These are phyloP conservation scores for Ambrosia trifida DNA, from an alignment of 129 eudicot species.

Conservation along the genomic window DNA sequence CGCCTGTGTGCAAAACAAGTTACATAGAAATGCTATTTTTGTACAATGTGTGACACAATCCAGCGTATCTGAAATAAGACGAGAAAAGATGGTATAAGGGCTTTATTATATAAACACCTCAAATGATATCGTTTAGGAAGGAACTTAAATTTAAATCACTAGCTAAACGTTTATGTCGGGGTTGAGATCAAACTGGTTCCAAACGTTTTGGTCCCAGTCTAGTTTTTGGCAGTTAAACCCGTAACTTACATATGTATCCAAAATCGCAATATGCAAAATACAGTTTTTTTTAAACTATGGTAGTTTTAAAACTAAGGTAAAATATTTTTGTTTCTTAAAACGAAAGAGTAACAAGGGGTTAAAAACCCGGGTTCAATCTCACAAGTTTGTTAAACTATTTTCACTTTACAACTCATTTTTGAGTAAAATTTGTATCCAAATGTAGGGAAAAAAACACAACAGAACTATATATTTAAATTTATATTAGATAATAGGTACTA, in stretches of 20 bases:
- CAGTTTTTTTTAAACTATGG: no score
- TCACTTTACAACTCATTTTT: not conserved
- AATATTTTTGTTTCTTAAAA: no score
- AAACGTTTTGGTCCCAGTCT: not conserved
- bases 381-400: no score
- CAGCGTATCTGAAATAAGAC: conserved; percentile 49
- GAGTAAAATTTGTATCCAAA: not conserved
- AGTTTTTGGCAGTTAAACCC: not conserved
- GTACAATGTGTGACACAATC: conserved; percentile 52
- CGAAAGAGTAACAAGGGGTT: no score
- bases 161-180: not conserved
- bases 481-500: not conserved
- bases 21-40: conserved; percentile 31
- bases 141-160: not conserved
- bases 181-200: not conserved
- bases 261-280: no score
- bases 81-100: conserved; percentile 12
- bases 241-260: not conserved
- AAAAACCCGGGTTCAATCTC: no score
- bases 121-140: not conserved
- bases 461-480: not conserved
- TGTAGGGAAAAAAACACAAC: not conserved
- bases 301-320: no score
- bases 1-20: conserved; percentile 15
- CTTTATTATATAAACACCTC: not conserved